Evolutionary conservation across 345 rosid genomes (phyloP).

Genomic region (Trapa incisa): DNA sequence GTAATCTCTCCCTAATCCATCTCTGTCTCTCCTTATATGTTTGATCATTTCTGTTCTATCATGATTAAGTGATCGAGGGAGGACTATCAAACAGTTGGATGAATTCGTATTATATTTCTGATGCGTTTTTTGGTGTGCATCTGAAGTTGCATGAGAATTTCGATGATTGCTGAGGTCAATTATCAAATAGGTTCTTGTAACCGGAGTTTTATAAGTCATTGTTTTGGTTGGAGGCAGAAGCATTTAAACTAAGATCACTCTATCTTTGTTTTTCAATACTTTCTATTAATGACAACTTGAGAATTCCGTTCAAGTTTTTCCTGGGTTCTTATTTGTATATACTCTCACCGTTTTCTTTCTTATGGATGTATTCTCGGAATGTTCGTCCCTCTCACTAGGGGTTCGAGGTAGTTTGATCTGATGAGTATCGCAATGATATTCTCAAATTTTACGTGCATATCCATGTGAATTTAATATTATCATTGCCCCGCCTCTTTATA

Average conservation of each 20-base stretch:
- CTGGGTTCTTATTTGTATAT: neutral
- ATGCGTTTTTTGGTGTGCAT: neutral
- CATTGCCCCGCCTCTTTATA: neutral
- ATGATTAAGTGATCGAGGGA: neutral
- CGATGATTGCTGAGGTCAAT: neutral
- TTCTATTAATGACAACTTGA: neutral
- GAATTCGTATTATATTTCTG: neutral
- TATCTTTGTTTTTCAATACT: neutral
- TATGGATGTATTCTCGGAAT: neutral
- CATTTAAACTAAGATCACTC: neutral
- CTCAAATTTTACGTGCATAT: neutral
- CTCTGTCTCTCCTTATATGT: neutral
- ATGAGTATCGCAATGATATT: neutral
- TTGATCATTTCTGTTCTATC: neutral
- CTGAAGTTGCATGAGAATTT: neutral
- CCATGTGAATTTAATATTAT: neutral
- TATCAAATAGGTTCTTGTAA: neutral
- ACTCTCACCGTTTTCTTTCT: neutral
- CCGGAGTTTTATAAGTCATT: neutral
- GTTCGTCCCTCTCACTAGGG: neutral
- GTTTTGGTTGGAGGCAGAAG: neutral
- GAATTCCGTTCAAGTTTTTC: neutral
- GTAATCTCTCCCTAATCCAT: slow-evolving; percentile 18
- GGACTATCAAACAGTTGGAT: neutral
- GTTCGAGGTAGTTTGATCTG: neutral